phyloP scores from a whole-genome alignment of 345 rosid genomes.

The Aethionema arabicum region DNA sequence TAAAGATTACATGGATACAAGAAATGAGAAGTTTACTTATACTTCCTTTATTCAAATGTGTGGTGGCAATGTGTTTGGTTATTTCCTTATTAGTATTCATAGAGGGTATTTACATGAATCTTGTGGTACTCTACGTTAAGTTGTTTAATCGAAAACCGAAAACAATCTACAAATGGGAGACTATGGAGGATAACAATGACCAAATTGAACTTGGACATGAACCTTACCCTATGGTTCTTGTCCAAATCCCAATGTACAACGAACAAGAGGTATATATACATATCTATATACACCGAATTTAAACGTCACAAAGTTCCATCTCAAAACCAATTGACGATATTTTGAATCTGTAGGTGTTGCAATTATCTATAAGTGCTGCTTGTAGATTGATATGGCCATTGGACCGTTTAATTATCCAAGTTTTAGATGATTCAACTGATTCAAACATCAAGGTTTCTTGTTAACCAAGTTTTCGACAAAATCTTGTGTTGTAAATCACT shows the following conservation, averaged over 20 bases:
- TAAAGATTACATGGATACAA: conserved; percentile 28
- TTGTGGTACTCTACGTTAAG: conserved; percentile 45
- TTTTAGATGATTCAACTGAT: conserved; percentile 65
- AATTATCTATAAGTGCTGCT: conserved; percentile 59
- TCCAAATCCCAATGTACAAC: conserved; percentile 40
- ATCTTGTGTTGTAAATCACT: neutral
- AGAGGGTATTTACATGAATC: conserved; percentile 52
- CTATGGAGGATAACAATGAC: conserved; percentile 42
- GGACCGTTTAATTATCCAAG: conserved; percentile 56
- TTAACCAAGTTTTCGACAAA: neutral
- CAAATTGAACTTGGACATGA: conserved; percentile 50
- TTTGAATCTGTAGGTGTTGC: conserved; percentile 45
- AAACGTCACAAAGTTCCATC: no score
- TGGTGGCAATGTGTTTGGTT: conserved; percentile 43
- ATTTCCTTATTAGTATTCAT: conserved; percentile 50
- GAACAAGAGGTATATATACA: conserved; percentile 34
- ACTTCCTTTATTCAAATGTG: conserved; percentile 39
- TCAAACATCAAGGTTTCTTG: conserved; percentile 47
- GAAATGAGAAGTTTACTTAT: conserved; percentile 38
- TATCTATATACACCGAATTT: neutral
- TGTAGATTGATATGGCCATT: conserved; percentile 60
- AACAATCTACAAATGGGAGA: conserved; percentile 45
- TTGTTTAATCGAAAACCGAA: conserved; percentile 40
- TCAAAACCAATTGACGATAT: neutral
- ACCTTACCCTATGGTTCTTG: conserved; percentile 36